Conservation (phyloP, 164 flowering plant species). For the Vitis riparia region DNA sequence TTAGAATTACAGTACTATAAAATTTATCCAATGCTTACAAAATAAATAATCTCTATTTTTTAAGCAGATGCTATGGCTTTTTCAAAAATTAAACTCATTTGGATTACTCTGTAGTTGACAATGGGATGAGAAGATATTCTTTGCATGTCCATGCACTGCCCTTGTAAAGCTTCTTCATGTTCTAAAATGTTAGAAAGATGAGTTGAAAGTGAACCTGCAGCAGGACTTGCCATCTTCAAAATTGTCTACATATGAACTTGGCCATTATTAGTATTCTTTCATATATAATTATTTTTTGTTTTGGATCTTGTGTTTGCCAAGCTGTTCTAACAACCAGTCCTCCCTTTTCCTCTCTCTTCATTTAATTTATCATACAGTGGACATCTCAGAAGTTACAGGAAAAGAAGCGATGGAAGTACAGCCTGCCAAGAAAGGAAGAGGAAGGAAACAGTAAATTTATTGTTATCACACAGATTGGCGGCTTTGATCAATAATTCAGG, state of each 20-base stretch:
- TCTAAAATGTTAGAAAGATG: background rate
- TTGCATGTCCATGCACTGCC: background rate
- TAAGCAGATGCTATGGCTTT: no score
- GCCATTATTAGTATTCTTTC: no score
- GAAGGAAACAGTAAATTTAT: slow-evolving; percentile 74
- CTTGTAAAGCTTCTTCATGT: no score
- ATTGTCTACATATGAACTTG: background rate
- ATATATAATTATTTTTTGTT: background rate
- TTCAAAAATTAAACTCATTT: no score
- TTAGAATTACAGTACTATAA: background rate
- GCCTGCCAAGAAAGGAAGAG: slow-evolving; percentile 83
- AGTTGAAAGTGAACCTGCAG: background rate
- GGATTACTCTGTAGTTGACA: no score
- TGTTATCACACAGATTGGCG: background rate
- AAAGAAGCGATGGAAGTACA: slow-evolving; percentile 79
- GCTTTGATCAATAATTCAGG: background rate
- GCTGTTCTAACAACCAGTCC: background rate
- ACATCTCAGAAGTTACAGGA: slow-evolving; percentile 72
- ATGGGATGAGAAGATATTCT: background rate
- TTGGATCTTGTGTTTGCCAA: background rate
- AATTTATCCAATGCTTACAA: background rate
- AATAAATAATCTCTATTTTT: no score
- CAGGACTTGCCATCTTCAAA: background rate
- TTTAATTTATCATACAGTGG: slow-evolving; percentile 45
- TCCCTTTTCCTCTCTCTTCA: background rate